A percentile compares a stretch with the other conserved stretches of the same genome.
phyloP scores from a whole-genome alignment of 2,329 filamentous ascomycete genomes.

The Aspergillus texensis region DNA sequence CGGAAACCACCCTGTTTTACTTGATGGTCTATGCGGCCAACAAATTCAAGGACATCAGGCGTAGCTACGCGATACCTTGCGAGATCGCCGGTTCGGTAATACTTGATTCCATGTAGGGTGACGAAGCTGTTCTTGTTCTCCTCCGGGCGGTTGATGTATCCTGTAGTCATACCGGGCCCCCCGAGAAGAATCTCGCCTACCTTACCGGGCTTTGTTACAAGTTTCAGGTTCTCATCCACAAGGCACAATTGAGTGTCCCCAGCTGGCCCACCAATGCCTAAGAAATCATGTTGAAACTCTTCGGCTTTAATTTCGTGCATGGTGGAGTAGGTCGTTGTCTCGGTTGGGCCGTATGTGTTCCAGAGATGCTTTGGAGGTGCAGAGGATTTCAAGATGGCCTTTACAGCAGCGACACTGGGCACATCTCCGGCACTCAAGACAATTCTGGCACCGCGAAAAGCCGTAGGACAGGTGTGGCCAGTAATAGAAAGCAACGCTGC shows the following conservation, averaged over 20 bases:
- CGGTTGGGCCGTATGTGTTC: slow-evolving; percentile 23
- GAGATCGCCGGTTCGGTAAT: slow-evolving; percentile 70
- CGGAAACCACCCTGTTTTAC: slow-evolving; percentile 90
- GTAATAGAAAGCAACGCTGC: slow-evolving; percentile 13
- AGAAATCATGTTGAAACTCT: slow-evolving; percentile 9
- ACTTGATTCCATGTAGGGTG: slow-evolving; percentile 63
- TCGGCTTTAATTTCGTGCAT: slow-evolving; percentile 5
- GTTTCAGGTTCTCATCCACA: slow-evolving; percentile 4
- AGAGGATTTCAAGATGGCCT: slow-evolving; percentile 10
- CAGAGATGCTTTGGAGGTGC: slow-evolving; percentile 16
- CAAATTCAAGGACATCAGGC: slow-evolving; percentile 58
- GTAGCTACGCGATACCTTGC: background rate
- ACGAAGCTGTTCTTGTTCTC: slow-evolving; percentile 72
- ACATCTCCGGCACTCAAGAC: slow-evolving; percentile 16
- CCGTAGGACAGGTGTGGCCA: slow-evolving; percentile 9
- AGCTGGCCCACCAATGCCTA: slow-evolving; percentile 14
- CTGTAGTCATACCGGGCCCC: slow-evolving; percentile 74
- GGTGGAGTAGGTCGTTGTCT: slow-evolving; percentile 15
- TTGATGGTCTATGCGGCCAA: slow-evolving; percentile 75
- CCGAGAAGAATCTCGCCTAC: slow-evolving; percentile 78
- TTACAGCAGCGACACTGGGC: slow-evolving; percentile 11
- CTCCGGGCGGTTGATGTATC: slow-evolving; percentile 61
- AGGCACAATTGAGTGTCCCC: slow-evolving; percentile 14
- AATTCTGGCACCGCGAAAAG: slow-evolving; percentile 10
- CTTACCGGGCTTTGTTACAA: slow-evolving; percentile 54